These are phyloP conservation scores for Myxozyma neotropica DNA, from an alignment of 805 yeast species.

Conservation along the genomic window DNA sequence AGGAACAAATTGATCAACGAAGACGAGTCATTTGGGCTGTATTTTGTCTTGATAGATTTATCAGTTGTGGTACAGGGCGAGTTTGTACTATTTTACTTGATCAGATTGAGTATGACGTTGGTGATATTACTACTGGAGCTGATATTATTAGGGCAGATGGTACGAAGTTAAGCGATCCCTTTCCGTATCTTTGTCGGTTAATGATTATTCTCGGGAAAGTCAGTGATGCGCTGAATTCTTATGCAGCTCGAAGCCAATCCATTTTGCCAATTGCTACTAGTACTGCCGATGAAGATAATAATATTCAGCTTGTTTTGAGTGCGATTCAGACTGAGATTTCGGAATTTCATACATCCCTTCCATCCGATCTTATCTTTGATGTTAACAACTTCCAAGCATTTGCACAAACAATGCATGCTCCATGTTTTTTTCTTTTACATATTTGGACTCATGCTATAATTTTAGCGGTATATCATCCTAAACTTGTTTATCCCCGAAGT, in stretches of 20 bases:
- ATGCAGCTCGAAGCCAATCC: slow-evolving; percentile 7
- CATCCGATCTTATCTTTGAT: slow-evolving; percentile 37
- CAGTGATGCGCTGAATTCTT: slow-evolving; percentile 36
- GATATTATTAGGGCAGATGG: slow-evolving; percentile 15
- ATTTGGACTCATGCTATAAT: slow-evolving; percentile 40
- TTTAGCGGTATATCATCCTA: slow-evolving; percentile 39
- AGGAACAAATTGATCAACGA: slow-evolving; percentile 26
- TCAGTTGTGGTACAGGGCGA: slow-evolving; percentile 40
- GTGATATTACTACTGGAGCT: slow-evolving; percentile 15
- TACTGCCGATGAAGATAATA: too few relatives aligned
- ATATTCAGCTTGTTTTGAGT: slow-evolving; percentile 1
- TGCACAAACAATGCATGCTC: slow-evolving; percentile 34
- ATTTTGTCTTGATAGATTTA: slow-evolving; percentile 37
- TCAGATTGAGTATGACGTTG: slow-evolving; percentile 35
- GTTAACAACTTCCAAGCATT: slow-evolving; percentile 38
- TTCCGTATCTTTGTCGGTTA: slow-evolving; percentile 37
- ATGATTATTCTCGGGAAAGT: slow-evolving; percentile 37
- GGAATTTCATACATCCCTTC: slow-evolving; percentile 36
- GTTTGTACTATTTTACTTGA: slow-evolving; percentile 33
- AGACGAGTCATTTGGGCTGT: slow-evolving; percentile 39
- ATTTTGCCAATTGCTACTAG: background rate
- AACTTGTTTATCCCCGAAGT: slow-evolving; percentile 38
- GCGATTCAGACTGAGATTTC: slow-evolving; percentile 36
- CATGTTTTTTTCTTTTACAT: slow-evolving; percentile 37
- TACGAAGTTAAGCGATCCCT: slow-evolving; percentile 34